Evolutionary conservation across 257 asterid species (phyloP).

Genomic region (Paraleonurus japonicus): DNA sequence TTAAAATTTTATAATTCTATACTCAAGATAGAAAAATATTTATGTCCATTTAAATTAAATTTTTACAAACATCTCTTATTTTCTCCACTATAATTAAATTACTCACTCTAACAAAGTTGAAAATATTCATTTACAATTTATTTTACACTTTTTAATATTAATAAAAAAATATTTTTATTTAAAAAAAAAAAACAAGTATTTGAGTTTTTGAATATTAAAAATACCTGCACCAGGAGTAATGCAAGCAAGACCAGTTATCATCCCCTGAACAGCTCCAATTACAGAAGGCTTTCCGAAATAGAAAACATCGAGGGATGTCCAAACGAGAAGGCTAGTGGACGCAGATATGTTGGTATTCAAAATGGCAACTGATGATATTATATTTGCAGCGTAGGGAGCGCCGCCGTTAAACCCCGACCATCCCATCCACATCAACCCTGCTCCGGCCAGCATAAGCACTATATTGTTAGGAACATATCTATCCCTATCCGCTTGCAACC

Average conservation of each 20-base stretch:
- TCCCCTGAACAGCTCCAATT: conserved; percentile 88
- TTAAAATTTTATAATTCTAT: too few species aligned
- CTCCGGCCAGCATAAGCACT: conserved; percentile 83
- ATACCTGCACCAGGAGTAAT: conserved; percentile 96
- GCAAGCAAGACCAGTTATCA: conserved; percentile 93
- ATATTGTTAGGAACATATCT: conserved; percentile 86
- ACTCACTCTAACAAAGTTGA: too few species aligned
- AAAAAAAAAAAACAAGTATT: too few species aligned
- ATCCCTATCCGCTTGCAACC: conserved; percentile 77
- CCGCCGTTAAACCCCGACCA: conserved; percentile 99
- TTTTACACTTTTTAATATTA: too few species aligned
- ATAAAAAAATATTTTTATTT: too few species aligned
- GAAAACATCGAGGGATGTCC: conserved; percentile 84
- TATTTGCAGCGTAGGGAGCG: conserved; percentile 81
- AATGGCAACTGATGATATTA: conserved; percentile 66
- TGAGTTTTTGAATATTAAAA: too few species aligned
- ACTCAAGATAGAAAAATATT: too few species aligned
- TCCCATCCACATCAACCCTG: conserved; percentile 94
- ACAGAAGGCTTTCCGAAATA: conserved; percentile 91
- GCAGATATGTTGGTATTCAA: conserved; percentile 80
- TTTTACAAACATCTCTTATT: too few species aligned
- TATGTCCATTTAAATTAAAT: too few species aligned
- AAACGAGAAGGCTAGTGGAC: conserved; percentile 85
- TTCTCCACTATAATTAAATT: too few species aligned
- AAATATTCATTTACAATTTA: too few species aligned